These are phyloP conservation scores for Mucor velutinosus DNA, from an alignment of 371 early-diverging fungal genomes.

Conservation along the genomic window DNA sequence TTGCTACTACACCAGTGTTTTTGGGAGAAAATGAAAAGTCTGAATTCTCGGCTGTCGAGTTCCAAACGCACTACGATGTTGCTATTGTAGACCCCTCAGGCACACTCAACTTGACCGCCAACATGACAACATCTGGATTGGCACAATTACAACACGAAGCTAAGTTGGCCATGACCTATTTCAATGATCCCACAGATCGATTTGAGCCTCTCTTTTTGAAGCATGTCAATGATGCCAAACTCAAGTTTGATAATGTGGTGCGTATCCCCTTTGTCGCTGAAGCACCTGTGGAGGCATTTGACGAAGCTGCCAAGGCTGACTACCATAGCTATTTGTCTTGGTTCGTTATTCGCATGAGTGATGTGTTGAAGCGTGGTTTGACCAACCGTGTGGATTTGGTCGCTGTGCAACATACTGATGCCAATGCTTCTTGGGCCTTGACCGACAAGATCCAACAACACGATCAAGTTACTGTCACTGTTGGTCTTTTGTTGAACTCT, in stretches of 20 bases:
- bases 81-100: constrained; percentile 88
- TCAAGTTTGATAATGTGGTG: constrained; percentile 68
- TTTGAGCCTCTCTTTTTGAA: constrained; percentile 77
- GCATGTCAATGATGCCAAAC: constrained; percentile 63
- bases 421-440: constrained; percentile 41
- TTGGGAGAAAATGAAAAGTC: constrained; percentile 56
- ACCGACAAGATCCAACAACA: constrained; percentile 2
- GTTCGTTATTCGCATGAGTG: constrained; percentile 53
- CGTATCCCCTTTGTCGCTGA: constrained; percentile 17
- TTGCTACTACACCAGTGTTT: constrained; percentile 69
- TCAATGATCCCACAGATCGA: constrained; percentile 68
- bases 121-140: constrained; percentile 58
- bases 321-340: constrained; percentile 56
- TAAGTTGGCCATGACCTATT: constrained; percentile 56
- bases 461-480: constrained; percentile 23
- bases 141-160: constrained; percentile 76
- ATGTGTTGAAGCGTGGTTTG: constrained; percentile 64
- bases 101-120: constrained; percentile 76
- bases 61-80: constrained; percentile 68
- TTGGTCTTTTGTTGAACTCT: constrained; percentile 77
- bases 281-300: constrained; percentile 40
- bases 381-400: constrained; percentile 69
- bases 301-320: constrained; percentile 55
- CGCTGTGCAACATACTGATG: constrained; percentile 40
- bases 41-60: constrained; percentile 64